These are phyloP conservation scores for Epichloe scottii DNA, from an alignment of 2,329 filamentous ascomycete genomes.

Conservation along the genomic window DNA sequence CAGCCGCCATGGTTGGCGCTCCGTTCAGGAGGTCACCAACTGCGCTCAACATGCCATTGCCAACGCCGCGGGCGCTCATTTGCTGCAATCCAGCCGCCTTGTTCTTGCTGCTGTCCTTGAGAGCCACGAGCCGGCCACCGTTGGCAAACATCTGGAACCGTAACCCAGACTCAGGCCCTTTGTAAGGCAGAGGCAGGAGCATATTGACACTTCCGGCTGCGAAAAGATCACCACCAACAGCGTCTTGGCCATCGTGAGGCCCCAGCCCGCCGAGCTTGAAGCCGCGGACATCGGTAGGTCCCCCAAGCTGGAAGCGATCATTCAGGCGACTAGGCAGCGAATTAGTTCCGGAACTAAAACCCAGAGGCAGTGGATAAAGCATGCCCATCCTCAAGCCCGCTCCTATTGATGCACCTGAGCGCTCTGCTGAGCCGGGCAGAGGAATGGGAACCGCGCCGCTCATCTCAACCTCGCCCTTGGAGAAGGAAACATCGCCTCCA, in stretches of 20 bases:
- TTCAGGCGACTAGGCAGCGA: conserved; percentile 68
- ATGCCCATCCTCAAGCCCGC: conserved; percentile 71
- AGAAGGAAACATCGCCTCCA: conserved; percentile 84
- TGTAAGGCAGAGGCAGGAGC: conserved; percentile 70
- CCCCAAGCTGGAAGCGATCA: conserved; percentile 89
- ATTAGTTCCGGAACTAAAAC: conserved; percentile 35
- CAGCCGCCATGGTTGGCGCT: conserved; percentile 73
- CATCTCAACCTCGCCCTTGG: conserved; percentile 78
- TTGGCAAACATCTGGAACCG: conserved; percentile 87
- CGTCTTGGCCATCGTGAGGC: conserved; percentile 73
- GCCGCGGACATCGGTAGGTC: conserved; percentile 86
- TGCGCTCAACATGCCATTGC: conserved; percentile 44
- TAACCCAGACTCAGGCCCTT: conserved; percentile 71
- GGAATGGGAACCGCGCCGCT: conserved; percentile 63
- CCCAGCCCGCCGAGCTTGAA: conserved; percentile 85
- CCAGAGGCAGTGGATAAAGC: conserved; percentile 67
- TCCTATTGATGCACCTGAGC: conserved; percentile 71
- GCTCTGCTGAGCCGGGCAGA: conserved; percentile 53
- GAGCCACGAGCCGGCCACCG: conserved; percentile 68
- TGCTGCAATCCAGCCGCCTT: conserved; percentile 22
- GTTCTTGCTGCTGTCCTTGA: conserved; percentile 46
- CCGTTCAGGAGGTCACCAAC: conserved; percentile 60
- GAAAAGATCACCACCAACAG: conserved; percentile 84
- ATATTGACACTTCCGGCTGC: conserved; percentile 80
- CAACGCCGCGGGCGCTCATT: conserved; percentile 32